These are phyloP conservation scores for Entamoeba invadens DNA, from an alignment of 208 protist genomes.

Conservation along the genomic window DNA sequence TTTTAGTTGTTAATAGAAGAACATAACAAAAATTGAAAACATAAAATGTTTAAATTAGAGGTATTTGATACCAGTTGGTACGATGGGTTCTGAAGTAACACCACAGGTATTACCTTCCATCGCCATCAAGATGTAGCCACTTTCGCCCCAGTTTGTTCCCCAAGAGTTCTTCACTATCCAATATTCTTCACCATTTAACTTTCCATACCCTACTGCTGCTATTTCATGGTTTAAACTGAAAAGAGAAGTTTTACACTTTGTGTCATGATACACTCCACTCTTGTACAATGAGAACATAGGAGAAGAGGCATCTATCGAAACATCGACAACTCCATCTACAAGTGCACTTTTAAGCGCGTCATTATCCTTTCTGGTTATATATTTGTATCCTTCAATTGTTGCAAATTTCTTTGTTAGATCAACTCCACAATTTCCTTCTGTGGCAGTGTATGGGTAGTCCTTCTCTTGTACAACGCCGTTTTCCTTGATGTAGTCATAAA, in stretches of 20 bases:
- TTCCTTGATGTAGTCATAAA: not conserved
- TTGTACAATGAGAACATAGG: not conserved
- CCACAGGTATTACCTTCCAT: not conserved
- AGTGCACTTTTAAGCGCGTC: not conserved
- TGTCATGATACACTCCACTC: not conserved
- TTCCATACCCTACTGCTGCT: conserved; percentile 13
- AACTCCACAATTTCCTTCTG: not conserved
- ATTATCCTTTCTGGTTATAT: not conserved
- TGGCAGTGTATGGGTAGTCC: not conserved
- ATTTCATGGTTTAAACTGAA: not conserved
- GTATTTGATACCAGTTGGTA: not conserved
- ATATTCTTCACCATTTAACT: not conserved
- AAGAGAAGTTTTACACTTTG: not conserved
- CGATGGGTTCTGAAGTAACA: not conserved
- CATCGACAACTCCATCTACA: not conserved
- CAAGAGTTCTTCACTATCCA: conserved; percentile 8
- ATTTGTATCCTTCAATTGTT: not conserved
- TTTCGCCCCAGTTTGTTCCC: not conserved
- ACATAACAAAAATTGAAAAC: no score
- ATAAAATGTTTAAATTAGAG: no score
- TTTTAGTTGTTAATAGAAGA: no score
- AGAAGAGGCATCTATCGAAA: not conserved
- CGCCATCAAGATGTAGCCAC: not conserved
- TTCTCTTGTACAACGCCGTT: not conserved
- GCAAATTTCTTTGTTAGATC: not conserved